Evolutionary conservation across 176 grass and related monocot genomes (phyloP).

Genomic region (Juncus effusus): DNA sequence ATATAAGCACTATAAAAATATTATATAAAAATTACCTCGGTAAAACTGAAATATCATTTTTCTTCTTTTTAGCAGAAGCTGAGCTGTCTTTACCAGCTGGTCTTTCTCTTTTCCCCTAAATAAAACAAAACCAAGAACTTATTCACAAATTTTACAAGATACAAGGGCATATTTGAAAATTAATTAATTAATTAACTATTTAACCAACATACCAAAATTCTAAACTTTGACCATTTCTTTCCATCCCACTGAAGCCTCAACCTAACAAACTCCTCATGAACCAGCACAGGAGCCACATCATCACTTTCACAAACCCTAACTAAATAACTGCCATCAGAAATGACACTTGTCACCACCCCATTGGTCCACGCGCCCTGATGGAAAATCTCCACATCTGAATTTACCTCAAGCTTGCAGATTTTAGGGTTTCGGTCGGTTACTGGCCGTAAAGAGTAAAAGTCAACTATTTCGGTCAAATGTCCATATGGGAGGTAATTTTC

Average conservation of each 20-base stretch:
- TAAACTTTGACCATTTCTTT: slow-evolving; percentile 6
- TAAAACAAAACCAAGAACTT: no score
- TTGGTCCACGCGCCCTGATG: slow-evolving; percentile 20
- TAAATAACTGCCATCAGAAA: not conserved
- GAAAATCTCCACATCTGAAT: slow-evolving; percentile 33
- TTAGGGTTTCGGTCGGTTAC: not conserved
- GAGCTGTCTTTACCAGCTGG: no score
- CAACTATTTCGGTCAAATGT: slow-evolving; percentile 26
- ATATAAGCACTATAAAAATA: no score
- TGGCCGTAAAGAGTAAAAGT: slow-evolving; percentile 23
- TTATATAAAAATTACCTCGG: no score
- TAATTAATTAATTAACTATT: no score
- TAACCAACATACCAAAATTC: no score
- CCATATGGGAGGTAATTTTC: not conserved
- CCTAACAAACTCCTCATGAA: slow-evolving; percentile 22
- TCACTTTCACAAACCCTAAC: slow-evolving; percentile 6
- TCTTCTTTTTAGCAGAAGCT: no score
- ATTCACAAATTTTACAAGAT: no score
- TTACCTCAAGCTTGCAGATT: not conserved
- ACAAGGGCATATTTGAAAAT: no score
- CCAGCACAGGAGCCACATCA: not conserved
- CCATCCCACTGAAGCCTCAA: not conserved
- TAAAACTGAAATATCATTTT: no score
- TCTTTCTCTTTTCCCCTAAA: no score
- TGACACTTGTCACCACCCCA: slow-evolving; percentile 18